Evolutionary conservation across 2,329 filamentous ascomycete species (phyloP), one percentile per base, ranked within the genome.

Genomic region (Fusarium anthophilum): DNA sequence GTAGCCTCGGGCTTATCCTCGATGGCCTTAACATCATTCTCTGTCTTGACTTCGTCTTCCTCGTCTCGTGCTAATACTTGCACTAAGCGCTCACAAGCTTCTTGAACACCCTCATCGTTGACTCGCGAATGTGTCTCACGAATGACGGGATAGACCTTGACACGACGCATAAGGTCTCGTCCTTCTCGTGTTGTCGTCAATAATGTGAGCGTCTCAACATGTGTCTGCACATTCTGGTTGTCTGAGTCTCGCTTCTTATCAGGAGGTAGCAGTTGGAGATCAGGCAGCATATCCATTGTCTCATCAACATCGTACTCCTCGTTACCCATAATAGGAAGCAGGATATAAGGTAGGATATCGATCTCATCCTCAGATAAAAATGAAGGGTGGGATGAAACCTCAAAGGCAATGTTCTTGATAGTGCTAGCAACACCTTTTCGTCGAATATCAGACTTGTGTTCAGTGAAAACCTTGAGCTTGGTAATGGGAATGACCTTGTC

Each of bases 371-470:
- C 91, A 2, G 89, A 87, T 51, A 98, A 83, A 60, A 98, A 91
- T 5, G 87, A 84, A 0, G 89, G 86, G 78, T 98, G 96, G 0
- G 92, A 89, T 7, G 89, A 83, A 11, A 96, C 84, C 78, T 97
- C 93, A 80, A 99, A 98, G 12, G 94, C 91, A 37, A 94, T 91
- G 80, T 99, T 99, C 83, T 98, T 98, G 81, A 99, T 94, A 15
- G 94, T 96, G 69, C 92, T 95, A 13, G 96, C 96, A n/a, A 98
- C 95, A n/a, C 96, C 96, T 78, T 94, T 94, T 62, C 96, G 89
- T 66, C 96, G 90, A 61, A 98, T 91, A 35, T 92, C 89, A 6
- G 94, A 97, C 77, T 89, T 87, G 84, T 98, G 94, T 82, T 97
- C 94, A 3, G 96, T 98, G 82, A 98, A 98, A 67, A 98, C 96